phyloP scores from a whole-genome alignment of 2,329 filamentous ascomycete genomes.

The Sporothrix inflata region DNA sequence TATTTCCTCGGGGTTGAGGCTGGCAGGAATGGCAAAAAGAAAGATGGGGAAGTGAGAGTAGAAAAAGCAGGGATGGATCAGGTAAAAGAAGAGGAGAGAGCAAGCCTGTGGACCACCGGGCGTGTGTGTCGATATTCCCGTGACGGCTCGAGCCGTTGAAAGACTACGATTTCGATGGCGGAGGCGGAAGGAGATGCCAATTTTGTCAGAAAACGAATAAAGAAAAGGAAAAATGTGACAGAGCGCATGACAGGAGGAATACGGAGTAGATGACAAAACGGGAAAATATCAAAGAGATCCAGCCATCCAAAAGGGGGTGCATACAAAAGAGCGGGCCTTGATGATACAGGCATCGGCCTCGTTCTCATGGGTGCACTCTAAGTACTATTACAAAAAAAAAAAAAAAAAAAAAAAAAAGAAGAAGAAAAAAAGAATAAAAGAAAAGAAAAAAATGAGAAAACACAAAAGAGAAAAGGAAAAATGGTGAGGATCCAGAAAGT shows the following conservation, averaged over 20 bases:
- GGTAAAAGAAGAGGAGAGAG: background rate
- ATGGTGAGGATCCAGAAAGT: too few relatives aligned
- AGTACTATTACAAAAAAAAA: background rate
- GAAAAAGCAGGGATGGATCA: slow-evolving; percentile 4
- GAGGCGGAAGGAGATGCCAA: background rate
- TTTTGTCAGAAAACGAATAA: background rate
- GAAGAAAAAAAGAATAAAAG: too few relatives aligned
- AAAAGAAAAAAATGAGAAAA: too few relatives aligned
- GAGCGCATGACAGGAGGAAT: background rate
- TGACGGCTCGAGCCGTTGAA: slow-evolving; percentile 18
- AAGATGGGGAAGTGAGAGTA: background rate
- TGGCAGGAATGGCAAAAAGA: background rate
- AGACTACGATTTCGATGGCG: background rate
- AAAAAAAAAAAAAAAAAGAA: background rate
- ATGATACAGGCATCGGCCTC: background rate
- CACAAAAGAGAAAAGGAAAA: background rate
- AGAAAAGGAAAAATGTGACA: background rate
- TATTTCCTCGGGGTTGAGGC: background rate
- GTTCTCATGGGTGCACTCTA: background rate
- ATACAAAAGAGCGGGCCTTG: background rate
- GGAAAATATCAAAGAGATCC: too few relatives aligned
- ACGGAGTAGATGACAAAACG: background rate
- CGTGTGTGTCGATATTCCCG: slow-evolving; percentile 9
- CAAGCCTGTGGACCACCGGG: background rate
- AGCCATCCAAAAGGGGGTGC: background rate